Evolutionary conservation across 768 basidiomycete species (phyloP).

Genomic region (Mycena haematopus): DNA sequence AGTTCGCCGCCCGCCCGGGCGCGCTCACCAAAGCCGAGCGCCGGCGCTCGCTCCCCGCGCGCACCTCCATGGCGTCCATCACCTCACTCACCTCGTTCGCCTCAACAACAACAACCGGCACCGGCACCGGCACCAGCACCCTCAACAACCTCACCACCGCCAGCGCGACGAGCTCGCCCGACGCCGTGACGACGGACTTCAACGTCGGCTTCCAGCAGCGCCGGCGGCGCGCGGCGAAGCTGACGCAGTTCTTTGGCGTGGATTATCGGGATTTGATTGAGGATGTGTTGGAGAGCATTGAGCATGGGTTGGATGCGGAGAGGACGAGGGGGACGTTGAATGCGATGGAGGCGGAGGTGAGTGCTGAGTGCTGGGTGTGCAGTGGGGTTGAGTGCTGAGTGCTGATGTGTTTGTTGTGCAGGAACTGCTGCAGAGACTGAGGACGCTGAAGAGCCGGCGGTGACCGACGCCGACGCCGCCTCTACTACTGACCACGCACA

Average conservation of each 20-base stretch:
- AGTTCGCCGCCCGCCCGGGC: constrained; percentile 27
- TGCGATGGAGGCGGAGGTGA: constrained; percentile 75
- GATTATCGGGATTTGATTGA: constrained; percentile 79
- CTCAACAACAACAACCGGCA: constrained; percentile 36
- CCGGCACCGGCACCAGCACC: no score
- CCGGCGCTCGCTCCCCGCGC: constrained; percentile 71
- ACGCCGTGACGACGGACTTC: constrained; percentile 41
- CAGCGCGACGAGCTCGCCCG: constrained; percentile 47
- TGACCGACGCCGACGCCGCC: background rate
- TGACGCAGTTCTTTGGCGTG: constrained; percentile 88
- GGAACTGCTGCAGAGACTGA: constrained; percentile 62
- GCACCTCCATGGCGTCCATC: constrained; percentile 65
- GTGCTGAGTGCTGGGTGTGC: constrained; percentile 31
- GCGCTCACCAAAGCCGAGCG: constrained; percentile 45
- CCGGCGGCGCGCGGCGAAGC: constrained; percentile 78
- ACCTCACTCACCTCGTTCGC: constrained; percentile 54
- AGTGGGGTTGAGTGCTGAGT: no score
- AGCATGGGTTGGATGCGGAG: constrained; percentile 76
- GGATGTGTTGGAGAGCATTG: constrained; percentile 83
- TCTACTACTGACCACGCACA: background rate
- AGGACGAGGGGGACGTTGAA: constrained; percentile 64
- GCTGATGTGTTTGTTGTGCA: constrained; percentile 30
- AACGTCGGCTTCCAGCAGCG: constrained; percentile 64
- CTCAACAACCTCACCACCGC: constrained; percentile 28
- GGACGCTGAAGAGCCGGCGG: constrained; percentile 62